These are phyloP conservation scores for Carnegiea gigantea DNA, from an alignment of 179 eudicot species.

Conservation along the genomic window DNA sequence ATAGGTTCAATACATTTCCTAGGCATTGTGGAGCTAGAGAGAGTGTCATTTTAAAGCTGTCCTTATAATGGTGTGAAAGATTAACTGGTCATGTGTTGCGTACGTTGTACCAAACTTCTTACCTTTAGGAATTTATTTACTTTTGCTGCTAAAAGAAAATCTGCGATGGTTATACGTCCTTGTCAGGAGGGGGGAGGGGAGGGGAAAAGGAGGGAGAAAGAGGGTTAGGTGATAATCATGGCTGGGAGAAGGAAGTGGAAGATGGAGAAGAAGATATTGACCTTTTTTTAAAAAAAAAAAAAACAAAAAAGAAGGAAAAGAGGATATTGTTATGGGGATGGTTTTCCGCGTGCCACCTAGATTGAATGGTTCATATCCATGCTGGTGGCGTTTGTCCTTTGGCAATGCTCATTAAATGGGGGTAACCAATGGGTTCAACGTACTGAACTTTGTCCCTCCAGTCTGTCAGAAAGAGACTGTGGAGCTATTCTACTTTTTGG, in stretches of 20 bases:
- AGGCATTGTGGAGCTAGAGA: background rate
- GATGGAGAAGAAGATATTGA: conserved; percentile 11
- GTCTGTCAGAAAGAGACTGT: conserved; percentile 28
- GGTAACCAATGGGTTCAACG: conserved; percentile 18
- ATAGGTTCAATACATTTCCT: background rate
- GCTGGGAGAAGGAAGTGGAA: conserved; percentile 5
- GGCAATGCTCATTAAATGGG: conserved; percentile 26
- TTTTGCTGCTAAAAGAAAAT: background rate
- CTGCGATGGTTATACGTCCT: conserved; percentile 32
- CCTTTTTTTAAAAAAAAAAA: too few species aligned
- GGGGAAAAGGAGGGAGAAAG: too few species aligned
- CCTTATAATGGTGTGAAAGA: background rate
- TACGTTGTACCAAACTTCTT: conserved; percentile 11
- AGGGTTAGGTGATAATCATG: background rate
- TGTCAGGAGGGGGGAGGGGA: background rate
- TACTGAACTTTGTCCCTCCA: conserved; percentile 22
- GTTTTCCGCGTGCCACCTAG: conserved; percentile 18
- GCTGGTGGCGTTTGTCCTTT: conserved; percentile 23
- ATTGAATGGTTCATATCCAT: conserved; percentile 25
- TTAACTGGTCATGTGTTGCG: background rate
- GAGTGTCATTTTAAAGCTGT: background rate
- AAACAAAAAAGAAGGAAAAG: background rate
- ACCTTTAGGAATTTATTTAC: conserved; percentile 17
- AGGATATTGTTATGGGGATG: conserved; percentile 10
- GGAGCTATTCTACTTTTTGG: conserved; percentile 20